These are phyloP conservation scores for Colletotrichum costaricense DNA, from an alignment of 2,329 filamentous ascomycete genomes.

Conservation along the genomic window DNA sequence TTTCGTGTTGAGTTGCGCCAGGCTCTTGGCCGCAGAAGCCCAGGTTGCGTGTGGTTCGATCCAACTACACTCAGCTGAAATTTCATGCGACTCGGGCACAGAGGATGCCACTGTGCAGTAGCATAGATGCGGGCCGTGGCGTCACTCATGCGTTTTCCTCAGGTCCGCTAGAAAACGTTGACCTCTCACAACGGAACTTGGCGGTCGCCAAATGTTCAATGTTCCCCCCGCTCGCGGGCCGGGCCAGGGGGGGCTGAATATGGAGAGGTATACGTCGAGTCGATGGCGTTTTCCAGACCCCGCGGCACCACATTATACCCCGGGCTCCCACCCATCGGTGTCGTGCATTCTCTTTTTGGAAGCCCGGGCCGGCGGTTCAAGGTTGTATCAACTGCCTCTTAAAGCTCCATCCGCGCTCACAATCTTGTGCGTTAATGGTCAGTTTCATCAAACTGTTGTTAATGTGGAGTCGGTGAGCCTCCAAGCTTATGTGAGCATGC, in stretches of 20 bases:
- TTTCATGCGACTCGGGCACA: not conserved
- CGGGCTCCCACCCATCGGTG: not conserved
- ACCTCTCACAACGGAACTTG: constrained; percentile 16
- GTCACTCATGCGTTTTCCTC: constrained; percentile 15
- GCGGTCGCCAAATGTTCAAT: constrained; percentile 5
- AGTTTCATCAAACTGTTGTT: not conserved
- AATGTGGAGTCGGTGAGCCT: not conserved
- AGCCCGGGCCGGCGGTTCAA: not conserved
- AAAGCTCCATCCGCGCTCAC: not conserved
- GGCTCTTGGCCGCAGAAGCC: not conserved
- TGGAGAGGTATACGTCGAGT: not conserved
- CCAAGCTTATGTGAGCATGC: constrained; percentile 26
- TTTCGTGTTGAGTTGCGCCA: constrained; percentile 4
- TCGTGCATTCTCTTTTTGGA: not conserved
- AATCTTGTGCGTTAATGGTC: not conserved
- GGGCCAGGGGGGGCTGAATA: not conserved
- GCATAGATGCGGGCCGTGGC: constrained; percentile 2
- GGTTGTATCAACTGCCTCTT: not conserved
- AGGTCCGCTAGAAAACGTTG: constrained; percentile 20
- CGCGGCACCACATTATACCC: not conserved
- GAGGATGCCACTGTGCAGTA: constrained; percentile 6
- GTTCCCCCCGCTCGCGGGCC: not conserved
- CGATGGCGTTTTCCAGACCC: not conserved
- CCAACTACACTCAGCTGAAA: not conserved
- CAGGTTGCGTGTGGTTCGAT: not conserved